These are phyloP conservation scores for Pseudotsuga menziesii DNA, from an alignment of 75 land plant species.

Conservation along the genomic window DNA sequence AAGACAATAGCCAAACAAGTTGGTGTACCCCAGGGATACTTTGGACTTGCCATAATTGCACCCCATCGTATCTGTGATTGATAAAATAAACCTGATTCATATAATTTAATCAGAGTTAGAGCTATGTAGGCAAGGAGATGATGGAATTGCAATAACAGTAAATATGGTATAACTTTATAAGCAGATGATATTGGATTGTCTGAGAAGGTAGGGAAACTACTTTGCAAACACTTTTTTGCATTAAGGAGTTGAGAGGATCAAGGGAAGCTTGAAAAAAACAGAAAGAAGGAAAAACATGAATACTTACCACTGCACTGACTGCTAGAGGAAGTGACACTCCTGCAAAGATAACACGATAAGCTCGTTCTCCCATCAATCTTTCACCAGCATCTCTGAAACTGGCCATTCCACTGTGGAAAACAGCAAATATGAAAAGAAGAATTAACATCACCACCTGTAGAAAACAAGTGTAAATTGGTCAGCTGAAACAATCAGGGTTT, in stretches of 20 bases:
- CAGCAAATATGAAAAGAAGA: constrained; percentile 76
- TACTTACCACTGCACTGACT: constrained; percentile 81
- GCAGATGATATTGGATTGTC: not conserved
- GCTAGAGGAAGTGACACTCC: constrained; percentile 91
- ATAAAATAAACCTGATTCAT: constrained; percentile 87
- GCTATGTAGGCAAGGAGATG: not conserved
- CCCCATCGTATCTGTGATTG: constrained; percentile 94
- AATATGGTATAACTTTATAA: not conserved
- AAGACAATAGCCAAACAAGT: constrained; percentile 71
- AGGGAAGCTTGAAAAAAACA: not conserved
- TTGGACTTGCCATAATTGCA: constrained; percentile 88
- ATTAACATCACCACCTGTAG: constrained; percentile 79
- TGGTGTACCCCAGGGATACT: constrained; percentile 71
- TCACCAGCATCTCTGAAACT: constrained; percentile 84
- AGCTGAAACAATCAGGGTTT: not conserved
- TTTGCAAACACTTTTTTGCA: not conserved
- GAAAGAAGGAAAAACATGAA: not conserved
- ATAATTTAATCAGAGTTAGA: not conserved
- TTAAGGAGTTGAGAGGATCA: not conserved
- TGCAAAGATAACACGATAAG: constrained; percentile 90
- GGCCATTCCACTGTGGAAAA: constrained; percentile 91
- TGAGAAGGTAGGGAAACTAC: not conserved
- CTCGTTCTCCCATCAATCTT: constrained; percentile 84
- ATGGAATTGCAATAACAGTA: not conserved
- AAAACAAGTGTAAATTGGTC: not conserved